Percentiles rank a stretch among this genome's conserved stretches.
Evolutionary conservation across 495 filamentous ascomycete genomes (phyloP).

Genomic region (Amphirosellinia nigrospora): DNA sequence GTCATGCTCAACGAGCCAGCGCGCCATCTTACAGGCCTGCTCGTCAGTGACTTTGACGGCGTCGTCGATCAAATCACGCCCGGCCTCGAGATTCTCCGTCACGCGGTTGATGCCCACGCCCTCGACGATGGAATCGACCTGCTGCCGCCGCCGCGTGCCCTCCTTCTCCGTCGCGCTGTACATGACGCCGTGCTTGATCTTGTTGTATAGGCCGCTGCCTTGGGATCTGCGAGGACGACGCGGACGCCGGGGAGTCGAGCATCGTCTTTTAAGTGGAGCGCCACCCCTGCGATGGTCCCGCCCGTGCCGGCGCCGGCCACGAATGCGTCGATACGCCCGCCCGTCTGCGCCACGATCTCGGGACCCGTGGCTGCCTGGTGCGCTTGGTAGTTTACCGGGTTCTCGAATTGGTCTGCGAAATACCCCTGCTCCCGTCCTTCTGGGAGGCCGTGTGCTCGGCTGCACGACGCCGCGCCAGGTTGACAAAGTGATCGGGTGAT

Average conservation of each 20-base stretch:
- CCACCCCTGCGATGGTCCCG: constrained; percentile 88
- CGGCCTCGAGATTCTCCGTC: constrained; percentile 89
- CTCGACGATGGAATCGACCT: constrained; percentile 96
- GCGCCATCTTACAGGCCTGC: constrained; percentile 90
- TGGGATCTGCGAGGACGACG: constrained; percentile 90
- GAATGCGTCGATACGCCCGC: constrained; percentile 82
- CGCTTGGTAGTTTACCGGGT: constrained; percentile 80
- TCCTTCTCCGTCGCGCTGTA: constrained; percentile 87
- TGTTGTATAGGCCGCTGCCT: constrained; percentile 91
- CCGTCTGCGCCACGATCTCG: constrained; percentile 83
- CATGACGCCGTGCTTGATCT: constrained; percentile 92
- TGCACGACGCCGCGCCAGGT: constrained; percentile 81
- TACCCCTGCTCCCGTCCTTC: constrained; percentile 66
- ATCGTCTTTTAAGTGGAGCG: constrained; percentile 76
- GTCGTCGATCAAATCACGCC: constrained; percentile 82
- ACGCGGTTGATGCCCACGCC: constrained; percentile 94
- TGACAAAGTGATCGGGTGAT: constrained; percentile 91
- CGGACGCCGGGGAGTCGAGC: constrained; percentile 52
- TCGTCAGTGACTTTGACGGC: constrained; percentile 90
- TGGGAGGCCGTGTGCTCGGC: constrained; percentile 63
- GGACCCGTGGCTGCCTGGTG: constrained; percentile 86
- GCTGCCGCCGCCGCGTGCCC: constrained; percentile 83
- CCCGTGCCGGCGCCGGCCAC: constrained; percentile 96
- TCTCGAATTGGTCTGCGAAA: constrained; percentile 98
- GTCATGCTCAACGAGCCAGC: constrained; percentile 94